These are phyloP conservation scores for Leishmania arabica DNA, from an alignment of 208 protist genomes.

Conservation along the genomic window DNA sequence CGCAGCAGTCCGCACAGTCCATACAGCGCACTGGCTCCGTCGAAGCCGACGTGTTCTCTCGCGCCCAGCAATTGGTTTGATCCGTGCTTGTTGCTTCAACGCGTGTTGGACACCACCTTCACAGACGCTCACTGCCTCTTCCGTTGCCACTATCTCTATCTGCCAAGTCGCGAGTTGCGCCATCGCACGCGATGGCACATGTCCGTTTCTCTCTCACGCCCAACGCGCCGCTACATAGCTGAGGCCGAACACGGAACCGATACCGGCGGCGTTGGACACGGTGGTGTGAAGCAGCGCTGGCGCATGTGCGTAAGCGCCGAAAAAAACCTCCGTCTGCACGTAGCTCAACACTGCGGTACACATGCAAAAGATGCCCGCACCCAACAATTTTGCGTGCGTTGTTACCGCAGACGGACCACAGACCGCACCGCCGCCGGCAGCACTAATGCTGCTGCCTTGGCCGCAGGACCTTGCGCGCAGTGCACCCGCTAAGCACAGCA, in stretches of 20 bases:
- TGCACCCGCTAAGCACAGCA: conserved; percentile 22
- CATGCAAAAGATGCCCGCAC: conserved; percentile 27
- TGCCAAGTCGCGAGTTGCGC: background rate
- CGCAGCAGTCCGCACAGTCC: too few relatives aligned
- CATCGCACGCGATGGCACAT: background rate
- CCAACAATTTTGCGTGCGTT: conserved; percentile 11
- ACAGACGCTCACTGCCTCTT: background rate
- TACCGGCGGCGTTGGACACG: conserved; percentile 39
- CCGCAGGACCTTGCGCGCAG: background rate
- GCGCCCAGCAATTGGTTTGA: too few relatives aligned
- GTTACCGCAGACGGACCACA: conserved; percentile 6
- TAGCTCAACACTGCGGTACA: conserved; percentile 45
- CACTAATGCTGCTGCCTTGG: background rate
- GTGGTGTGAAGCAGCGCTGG: conserved; percentile 34
- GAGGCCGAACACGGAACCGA: conserved; percentile 42
- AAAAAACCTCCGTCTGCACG: conserved; percentile 77
- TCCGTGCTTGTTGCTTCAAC: background rate
- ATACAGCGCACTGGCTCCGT: too few relatives aligned
- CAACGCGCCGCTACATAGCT: conserved; percentile 37
- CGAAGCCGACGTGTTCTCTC: too few relatives aligned
- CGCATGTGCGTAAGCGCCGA: conserved; percentile 66
- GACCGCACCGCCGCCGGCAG: background rate
- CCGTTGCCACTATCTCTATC: background rate
- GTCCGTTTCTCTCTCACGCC: conserved; percentile 8
- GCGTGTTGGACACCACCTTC: background rate